These are phyloP conservation scores for Chondrostereum purpureum DNA, from an alignment of 1,284 basidiomycete genomes.

Conservation along the genomic window DNA sequence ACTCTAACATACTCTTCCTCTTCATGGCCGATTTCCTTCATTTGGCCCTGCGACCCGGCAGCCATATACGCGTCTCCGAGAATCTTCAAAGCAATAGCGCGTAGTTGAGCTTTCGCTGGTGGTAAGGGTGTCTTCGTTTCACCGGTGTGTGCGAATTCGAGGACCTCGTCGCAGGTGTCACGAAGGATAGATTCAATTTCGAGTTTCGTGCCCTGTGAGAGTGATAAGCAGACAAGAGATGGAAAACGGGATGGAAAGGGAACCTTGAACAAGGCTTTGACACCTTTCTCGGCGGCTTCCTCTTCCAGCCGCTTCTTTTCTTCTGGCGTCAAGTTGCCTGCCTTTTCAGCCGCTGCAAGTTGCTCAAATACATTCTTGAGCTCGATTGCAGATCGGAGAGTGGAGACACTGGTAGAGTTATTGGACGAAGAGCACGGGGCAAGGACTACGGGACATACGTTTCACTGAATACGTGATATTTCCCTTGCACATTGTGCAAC, in stretches of 20 bases:
- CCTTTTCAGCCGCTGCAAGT: conserved; percentile 86
- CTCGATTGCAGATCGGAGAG: conserved; percentile 83
- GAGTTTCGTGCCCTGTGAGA: conserved; percentile 78
- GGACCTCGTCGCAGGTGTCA: conserved; percentile 87
- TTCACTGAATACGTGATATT: conserved; percentile 90
- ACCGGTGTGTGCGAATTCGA: conserved; percentile 26
- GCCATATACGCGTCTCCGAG: conserved; percentile 57
- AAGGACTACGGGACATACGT: conserved; percentile 50
- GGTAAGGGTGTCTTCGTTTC: conserved; percentile 23
- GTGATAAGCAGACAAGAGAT: conserved; percentile 3
- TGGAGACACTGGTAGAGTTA: conserved; percentile 64
- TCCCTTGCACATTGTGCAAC: conserved; percentile 91
- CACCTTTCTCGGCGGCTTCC: conserved; percentile 93
- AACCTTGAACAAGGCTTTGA: conserved; percentile 89
- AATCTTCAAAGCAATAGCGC: conserved; percentile 79
- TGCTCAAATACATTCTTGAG: conserved; percentile 95
- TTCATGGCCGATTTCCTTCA: not conserved
- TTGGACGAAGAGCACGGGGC: conserved; percentile 4
- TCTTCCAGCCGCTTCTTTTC: conserved; percentile 90
- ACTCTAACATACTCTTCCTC: conserved; percentile 5
- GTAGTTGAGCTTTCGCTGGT: conserved; percentile 60
- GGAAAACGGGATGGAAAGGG: conserved; percentile 8
- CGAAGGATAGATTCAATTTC: conserved; percentile 93
- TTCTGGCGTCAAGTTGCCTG: conserved; percentile 79
- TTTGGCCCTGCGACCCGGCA: not conserved